Conservation (phyloP, 306 rosid species). For the Senna siamea region DNA sequence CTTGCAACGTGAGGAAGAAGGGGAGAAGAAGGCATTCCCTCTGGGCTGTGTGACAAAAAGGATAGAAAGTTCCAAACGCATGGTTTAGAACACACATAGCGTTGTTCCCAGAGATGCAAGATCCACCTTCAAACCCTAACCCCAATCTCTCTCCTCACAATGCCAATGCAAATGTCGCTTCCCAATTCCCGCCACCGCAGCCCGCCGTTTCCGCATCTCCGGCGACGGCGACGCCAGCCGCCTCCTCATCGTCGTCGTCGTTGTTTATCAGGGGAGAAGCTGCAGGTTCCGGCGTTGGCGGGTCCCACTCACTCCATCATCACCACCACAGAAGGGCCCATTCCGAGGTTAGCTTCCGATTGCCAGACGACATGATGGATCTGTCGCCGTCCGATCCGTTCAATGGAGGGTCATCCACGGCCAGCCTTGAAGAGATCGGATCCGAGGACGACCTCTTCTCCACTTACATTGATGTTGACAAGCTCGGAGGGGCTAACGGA, state of each 20-base stretch:
- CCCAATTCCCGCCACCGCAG: slow-evolving; percentile 33
- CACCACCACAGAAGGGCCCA: slow-evolving; percentile 77
- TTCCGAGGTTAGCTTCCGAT: slow-evolving; percentile 76
- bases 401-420: slow-evolving; percentile 81
- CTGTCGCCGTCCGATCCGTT: slow-evolving; percentile 79
- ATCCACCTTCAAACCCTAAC: slow-evolving; percentile 59
- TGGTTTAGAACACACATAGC: slow-evolving; percentile 30
- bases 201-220: slow-evolving; percentile 11
- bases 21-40: slow-evolving; percentile 11
- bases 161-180: slow-evolving; percentile 24
- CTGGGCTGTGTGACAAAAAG: slow-evolving; percentile 34
- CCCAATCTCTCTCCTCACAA: slow-evolving; percentile 23
- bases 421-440: slow-evolving; percentile 90
- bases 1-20: slow-evolving; percentile 42
- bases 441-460: slow-evolving; percentile 96
- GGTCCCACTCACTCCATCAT: slow-evolving; percentile 16
- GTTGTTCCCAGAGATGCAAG: slow-evolving; percentile 57
- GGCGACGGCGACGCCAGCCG: slow-evolving; percentile 37
- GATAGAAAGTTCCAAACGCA: slow-evolving; percentile 36
- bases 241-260: slow-evolving; percentile 33
- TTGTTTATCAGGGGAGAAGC: slow-evolving; percentile 28
- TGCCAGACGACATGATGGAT: slow-evolving; percentile 84
- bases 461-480: slow-evolving; percentile 93
- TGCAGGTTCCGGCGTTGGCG: slow-evolving; percentile 19
- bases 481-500: slow-evolving; percentile 60